Conservation (phyloP, 1,284 basidiomycete genomes). For the Trichosporon faecale region DNA sequence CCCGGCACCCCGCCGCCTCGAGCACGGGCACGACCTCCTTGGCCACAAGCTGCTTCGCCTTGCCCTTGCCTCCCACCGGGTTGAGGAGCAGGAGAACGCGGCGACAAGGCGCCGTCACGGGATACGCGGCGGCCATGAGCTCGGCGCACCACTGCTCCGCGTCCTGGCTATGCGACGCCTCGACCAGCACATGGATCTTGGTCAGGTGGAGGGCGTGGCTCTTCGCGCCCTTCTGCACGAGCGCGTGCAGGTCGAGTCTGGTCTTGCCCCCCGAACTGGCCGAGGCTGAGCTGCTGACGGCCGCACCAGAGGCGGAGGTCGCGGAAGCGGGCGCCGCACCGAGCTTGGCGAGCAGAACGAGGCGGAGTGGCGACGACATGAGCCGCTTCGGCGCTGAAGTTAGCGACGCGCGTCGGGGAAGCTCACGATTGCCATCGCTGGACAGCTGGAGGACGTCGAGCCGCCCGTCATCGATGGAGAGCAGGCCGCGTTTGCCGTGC, state of each 20-base stretch:
- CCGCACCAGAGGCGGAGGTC: neutral
- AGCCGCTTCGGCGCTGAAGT: slow-evolving; percentile 44
- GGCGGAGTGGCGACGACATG: slow-evolving; percentile 34
- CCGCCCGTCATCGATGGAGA: slow-evolving; percentile 42
- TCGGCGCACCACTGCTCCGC: slow-evolving; percentile 60
- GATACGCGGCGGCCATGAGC: slow-evolving; percentile 63
- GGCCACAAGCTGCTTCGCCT: slow-evolving; percentile 62
- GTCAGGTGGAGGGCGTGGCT: slow-evolving; percentile 30
- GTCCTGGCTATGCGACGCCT: slow-evolving; percentile 34
- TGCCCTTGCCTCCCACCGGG: slow-evolving; percentile 81
- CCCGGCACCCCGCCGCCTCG: slow-evolving; percentile 66
- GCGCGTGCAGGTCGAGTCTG: slow-evolving; percentile 38
- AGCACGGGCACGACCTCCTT: slow-evolving; percentile 74
- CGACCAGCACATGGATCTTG: slow-evolving; percentile 47
- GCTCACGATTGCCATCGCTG: slow-evolving; percentile 45
- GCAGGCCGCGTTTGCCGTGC: slow-evolving; percentile 44
- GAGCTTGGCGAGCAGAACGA: slow-evolving; percentile 38
- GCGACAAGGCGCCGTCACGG: slow-evolving; percentile 56
- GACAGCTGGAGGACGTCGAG: slow-evolving; percentile 48
- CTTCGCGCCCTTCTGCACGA: slow-evolving; percentile 30
- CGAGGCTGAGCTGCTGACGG: neutral
- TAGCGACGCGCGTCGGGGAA: neutral
- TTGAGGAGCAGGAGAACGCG: slow-evolving; percentile 76
- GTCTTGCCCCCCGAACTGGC: slow-evolving; percentile 12
- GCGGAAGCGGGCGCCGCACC: neutral